Evolutionary conservation across 2,329 filamentous ascomycete genomes (phyloP), one percentile per base, ranked within the genome.

Genomic region (Polychaeton citri): DNA sequence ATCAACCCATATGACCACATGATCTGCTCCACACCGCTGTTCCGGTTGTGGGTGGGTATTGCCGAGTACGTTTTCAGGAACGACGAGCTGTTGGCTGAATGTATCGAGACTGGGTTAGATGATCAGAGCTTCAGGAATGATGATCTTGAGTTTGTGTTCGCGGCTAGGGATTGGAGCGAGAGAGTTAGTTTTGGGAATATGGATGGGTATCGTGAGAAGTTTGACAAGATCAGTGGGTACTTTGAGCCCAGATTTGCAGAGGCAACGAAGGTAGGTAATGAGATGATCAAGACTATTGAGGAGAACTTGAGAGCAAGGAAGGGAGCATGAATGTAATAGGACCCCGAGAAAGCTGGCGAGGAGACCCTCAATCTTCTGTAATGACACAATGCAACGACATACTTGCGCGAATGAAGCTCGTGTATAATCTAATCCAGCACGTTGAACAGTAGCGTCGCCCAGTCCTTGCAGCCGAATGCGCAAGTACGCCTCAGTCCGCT

Each of bases 1-100:
- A 98, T 95, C 50, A 81, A 92, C 33, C 90, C 90, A 1, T 98
- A 98, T 59, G 88, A 98, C 61, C 92, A 98, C 66, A 98, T 98
- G 87, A 92, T 98, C 48, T 98, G 90, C 65, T 94, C 86, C 36
- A 98, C 90, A 26, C 90, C 90, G 33, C 74, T 96, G 32, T 98
- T 98, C 67, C 81, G 90, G 34, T 75, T 98, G 45, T 95, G 90
- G 76, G 73, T 98, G 21, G 90, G 90, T 38, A 92, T 95, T n/a
- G 88, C 87, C 1, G 90, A 98, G 62, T 88, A 93, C 56, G 69
- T 98, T 24, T 98, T 95, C 66, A 79, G 86, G 45, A 86, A 87
- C 51, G 70, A 74, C 13, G 74, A 72, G 2, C 67, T 94, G 35
- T 74, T 98, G 10, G 80, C 93, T 34, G 85, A 90, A 54, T 81